Evolutionary conservation across 805 yeast genomes (phyloP).

Genomic region (Kodamaea nitidulidarum): DNA sequence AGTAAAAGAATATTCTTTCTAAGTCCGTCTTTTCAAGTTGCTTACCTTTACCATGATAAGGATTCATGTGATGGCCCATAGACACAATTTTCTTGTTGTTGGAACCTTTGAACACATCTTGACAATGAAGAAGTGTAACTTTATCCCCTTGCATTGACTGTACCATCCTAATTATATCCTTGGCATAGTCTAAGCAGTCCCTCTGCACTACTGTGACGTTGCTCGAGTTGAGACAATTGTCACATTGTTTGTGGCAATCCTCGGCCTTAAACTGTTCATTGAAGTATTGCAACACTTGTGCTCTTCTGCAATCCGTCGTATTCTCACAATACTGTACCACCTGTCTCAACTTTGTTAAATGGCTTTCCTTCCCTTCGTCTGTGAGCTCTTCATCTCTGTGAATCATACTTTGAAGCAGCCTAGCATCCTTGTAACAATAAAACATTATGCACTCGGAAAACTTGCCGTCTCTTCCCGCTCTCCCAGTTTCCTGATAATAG

Average conservation of each 20-base stretch:
- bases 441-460: slow-evolving; percentile 79
- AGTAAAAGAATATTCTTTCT: slow-evolving; percentile 77
- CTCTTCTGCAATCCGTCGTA: slow-evolving; percentile 82
- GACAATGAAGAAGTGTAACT: slow-evolving; percentile 76
- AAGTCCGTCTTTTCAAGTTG: slow-evolving; percentile 60
- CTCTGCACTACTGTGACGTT: slow-evolving; percentile 43
- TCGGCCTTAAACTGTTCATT: slow-evolving; percentile 72
- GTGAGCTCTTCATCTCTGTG: slow-evolving; percentile 69
- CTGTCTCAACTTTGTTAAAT: slow-evolving; percentile 68
- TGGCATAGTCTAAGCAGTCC: slow-evolving; percentile 68
- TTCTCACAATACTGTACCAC: slow-evolving; percentile 92
- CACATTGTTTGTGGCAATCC: slow-evolving; percentile 72
- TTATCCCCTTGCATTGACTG: slow-evolving; percentile 49
- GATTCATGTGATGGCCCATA: slow-evolving; percentile 56
- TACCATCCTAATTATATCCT: slow-evolving; percentile 57
- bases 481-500: slow-evolving; percentile 95
- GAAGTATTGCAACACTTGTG: slow-evolving; percentile 85
- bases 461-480: slow-evolving; percentile 96
- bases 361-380: slow-evolving; percentile 64
- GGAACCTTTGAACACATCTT: slow-evolving; percentile 78
- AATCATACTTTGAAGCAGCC: slow-evolving; percentile 71
- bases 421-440: slow-evolving; percentile 76
- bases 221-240: slow-evolving; percentile 61
- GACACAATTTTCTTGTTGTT: slow-evolving; percentile 55
- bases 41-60: slow-evolving; percentile 71